Evolutionary conservation across 257 asterid species (phyloP).

Genomic region (Penstemon davidsonii): DNA sequence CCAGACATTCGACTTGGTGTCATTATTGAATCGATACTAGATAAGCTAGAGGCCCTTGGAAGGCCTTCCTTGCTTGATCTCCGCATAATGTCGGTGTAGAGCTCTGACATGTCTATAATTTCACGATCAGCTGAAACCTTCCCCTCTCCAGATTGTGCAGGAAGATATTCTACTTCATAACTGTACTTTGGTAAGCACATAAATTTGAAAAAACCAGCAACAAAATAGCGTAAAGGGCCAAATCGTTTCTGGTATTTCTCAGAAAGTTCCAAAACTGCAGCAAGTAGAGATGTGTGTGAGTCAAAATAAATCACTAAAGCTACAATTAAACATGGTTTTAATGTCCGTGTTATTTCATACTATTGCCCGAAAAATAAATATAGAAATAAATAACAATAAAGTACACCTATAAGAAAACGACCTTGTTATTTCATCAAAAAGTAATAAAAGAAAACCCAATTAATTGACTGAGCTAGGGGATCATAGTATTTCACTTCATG

Average conservation of each 20-base stretch:
- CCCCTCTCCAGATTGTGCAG: conserved; percentile 56
- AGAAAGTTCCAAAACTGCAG: conserved; percentile 88
- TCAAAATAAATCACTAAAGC: not conserved
- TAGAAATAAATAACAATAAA: too few relatives aligned
- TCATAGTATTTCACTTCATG: too few relatives aligned
- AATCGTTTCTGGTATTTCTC: conserved; percentile 90
- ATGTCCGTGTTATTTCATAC: not conserved
- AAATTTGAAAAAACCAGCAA: conserved; percentile 92
- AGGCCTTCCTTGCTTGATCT: conserved; percentile 96
- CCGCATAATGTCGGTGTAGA: conserved; percentile 88
- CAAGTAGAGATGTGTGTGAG: conserved; percentile 27
- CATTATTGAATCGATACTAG: conserved; percentile 94
- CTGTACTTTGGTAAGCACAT: conserved; percentile 91
- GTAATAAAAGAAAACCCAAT: too few relatives aligned
- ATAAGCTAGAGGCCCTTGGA: conserved; percentile 92
- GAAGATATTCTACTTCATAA: conserved; percentile 90
- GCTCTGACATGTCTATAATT: conserved; percentile 80
- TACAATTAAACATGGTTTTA: not conserved
- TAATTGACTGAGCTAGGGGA: too few relatives aligned
- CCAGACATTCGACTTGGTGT: conserved; percentile 76
- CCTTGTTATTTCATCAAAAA: too few relatives aligned
- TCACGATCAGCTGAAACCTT: conserved; percentile 48
- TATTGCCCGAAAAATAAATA: too few relatives aligned
- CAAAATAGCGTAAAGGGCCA: conserved; percentile 95
- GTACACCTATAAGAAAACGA: too few relatives aligned